Evolutionary conservation across 139 green algal genomes (phyloP).

Genomic region (Spirogloea muscicola): DNA sequence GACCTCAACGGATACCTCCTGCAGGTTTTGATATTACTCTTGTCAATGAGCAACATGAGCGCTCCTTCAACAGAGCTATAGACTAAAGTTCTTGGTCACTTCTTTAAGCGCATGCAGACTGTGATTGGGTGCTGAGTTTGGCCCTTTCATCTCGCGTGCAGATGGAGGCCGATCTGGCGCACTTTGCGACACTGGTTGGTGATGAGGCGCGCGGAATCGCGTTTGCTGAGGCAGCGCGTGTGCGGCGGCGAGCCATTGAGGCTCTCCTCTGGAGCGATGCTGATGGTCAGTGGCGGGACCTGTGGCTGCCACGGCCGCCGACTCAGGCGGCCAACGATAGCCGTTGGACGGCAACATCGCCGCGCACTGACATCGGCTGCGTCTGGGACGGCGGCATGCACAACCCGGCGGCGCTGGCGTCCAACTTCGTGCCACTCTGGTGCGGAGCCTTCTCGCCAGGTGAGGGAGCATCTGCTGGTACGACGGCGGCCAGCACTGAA

Average conservation of each 20-base stretch:
- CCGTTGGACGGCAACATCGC: not conserved
- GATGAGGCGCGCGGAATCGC: not conserved
- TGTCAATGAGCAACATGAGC: not conserved
- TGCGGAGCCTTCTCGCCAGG: slow-evolving; percentile 41
- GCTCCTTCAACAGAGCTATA: not conserved
- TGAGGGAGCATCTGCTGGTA: slow-evolving; percentile 12
- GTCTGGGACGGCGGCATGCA: not conserved
- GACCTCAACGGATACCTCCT: slow-evolving; percentile 89
- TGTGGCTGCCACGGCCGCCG: slow-evolving; percentile 12
- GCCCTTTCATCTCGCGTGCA: not conserved
- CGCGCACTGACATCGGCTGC: not conserved
- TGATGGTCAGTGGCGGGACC: slow-evolving; percentile 10
- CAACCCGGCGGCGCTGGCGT: slow-evolving; percentile 47
- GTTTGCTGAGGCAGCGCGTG: not conserved
- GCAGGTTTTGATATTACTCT: slow-evolving; percentile 24
- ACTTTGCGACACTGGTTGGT: not conserved
- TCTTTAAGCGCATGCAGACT: not conserved
- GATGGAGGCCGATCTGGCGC: not conserved
- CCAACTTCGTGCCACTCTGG: slow-evolving; percentile 84
- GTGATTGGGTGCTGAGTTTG: not conserved
- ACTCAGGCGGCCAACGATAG: not conserved
- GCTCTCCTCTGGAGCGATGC: slow-evolving; percentile 11
- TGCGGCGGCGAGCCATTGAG: slow-evolving; percentile 11
- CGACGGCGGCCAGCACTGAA: too few relatives aligned
- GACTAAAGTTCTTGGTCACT: not conserved